These are phyloP conservation scores for Xerocomus potaroensis DNA, from an alignment of 768 basidiomycete species.

Conservation along the genomic window DNA sequence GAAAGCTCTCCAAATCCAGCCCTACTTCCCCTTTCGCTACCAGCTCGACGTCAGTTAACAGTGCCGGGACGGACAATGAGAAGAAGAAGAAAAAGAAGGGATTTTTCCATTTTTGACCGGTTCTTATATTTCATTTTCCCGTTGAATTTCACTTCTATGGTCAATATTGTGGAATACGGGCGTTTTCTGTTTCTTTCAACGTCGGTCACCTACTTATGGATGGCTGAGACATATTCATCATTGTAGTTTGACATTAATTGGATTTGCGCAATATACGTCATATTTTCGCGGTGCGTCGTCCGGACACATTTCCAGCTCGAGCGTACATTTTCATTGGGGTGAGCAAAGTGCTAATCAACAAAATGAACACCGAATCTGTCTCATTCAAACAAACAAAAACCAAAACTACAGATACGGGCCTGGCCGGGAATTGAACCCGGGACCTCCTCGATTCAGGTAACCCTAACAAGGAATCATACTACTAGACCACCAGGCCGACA, in stretches of 20 bases:
- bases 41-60: slow-evolving; percentile 44
- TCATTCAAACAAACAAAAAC: no score
- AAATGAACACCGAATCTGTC: no score
- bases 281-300: no score
- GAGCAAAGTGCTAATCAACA: no score
- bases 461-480: slow-evolving; percentile 55
- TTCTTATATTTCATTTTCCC: neutral
- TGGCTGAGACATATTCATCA: neutral
- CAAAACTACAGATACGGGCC: no score
- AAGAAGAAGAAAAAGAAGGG: slow-evolving; percentile 79
- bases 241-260: slow-evolving; percentile 12
- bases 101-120: slow-evolving; percentile 57
- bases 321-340: no score
- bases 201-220: slow-evolving; percentile 1
- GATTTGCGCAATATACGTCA: no score
- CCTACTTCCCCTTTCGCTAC: slow-evolving; percentile 49
- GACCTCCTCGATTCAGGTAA: slow-evolving; percentile 47
- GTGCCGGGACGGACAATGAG: slow-evolving; percentile 43
- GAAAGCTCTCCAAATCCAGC: slow-evolving; percentile 32
- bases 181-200: neutral
- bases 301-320: no score
- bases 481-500: slow-evolving; percentile 48
- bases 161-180: neutral
- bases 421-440: slow-evolving; percentile 58
- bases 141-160: neutral